phyloP scores from a whole-genome alignment of 805 yeast species.

The Zygoascus biomembranicola region DNA sequence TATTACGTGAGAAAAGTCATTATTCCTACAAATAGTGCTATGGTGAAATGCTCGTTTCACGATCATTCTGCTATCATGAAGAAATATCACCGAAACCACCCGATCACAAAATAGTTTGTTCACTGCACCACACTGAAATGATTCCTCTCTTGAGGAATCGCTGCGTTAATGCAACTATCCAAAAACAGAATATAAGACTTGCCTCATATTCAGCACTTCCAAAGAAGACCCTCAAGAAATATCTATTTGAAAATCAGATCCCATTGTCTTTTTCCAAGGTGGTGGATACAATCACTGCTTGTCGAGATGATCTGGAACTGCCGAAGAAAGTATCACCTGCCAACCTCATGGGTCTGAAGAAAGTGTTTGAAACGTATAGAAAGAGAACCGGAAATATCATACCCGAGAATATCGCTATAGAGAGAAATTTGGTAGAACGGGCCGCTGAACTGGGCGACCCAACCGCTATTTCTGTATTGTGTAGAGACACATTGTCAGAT shows the following conservation, averaged over 20 bases:
- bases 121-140: background rate
- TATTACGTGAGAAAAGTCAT: constrained; percentile 61
- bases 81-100: background rate
- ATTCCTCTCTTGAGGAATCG: background rate
- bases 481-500: constrained; percentile 37
- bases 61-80: background rate
- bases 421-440: constrained; percentile 64
- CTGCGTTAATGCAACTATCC: background rate
- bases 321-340: constrained; percentile 44
- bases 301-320: constrained; percentile 13
- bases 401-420: constrained; percentile 49
- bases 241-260: constrained; percentile 20
- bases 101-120: background rate
- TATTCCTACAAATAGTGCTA: background rate
- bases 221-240: constrained; percentile 15
- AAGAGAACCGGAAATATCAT: constrained; percentile 52
- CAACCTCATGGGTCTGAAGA: constrained; percentile 62
- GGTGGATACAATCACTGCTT: constrained; percentile 14
- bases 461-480: constrained; percentile 68
- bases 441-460: constrained; percentile 79
- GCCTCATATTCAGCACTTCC: constrained; percentile 4
- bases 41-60: background rate
- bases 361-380: constrained; percentile 55
- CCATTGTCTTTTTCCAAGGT: constrained; percentile 19
- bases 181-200: background rate